phyloP scores from a whole-genome alignment of 371 early-diverging fungal species.

The Mortierella sp. region DNA sequence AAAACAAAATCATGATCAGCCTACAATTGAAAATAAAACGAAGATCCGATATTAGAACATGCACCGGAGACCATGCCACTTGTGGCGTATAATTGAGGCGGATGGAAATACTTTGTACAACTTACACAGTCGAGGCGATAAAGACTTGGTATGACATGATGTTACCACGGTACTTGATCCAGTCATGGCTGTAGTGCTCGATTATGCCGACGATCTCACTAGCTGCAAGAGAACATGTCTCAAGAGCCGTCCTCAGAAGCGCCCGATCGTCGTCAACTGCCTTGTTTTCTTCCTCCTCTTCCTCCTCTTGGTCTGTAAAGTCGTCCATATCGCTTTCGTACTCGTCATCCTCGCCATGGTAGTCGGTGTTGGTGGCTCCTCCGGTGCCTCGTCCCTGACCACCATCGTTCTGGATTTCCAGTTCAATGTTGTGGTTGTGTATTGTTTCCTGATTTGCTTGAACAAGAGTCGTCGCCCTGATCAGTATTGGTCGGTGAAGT shows the following conservation, averaged over 20 bases:
- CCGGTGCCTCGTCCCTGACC: not conserved
- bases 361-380: not conserved
- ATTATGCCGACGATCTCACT: not conserved
- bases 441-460: not conserved
- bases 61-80: not conserved
- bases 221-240: slow-evolving; percentile 6
- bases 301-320: not conserved
- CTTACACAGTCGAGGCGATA: slow-evolving; percentile 4
- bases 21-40: not conserved
- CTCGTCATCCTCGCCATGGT: not conserved
- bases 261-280: not conserved
- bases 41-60: not conserved
- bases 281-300: not conserved
- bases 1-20: not conserved
- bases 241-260: not conserved
- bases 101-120: not conserved
- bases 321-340: not conserved
- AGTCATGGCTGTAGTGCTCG: not conserved
- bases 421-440: not conserved
- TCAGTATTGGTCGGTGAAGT: not conserved
- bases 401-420: not conserved
- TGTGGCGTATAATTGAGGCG: not conserved
- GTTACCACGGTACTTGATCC: slow-evolving; percentile 4
- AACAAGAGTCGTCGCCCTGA: slow-evolving; percentile 5
- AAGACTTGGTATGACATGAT: slow-evolving; percentile 7